phyloP scores from a whole-genome alignment of 2,329 filamentous ascomycete species.

The Pleomassaria siparia region DNA sequence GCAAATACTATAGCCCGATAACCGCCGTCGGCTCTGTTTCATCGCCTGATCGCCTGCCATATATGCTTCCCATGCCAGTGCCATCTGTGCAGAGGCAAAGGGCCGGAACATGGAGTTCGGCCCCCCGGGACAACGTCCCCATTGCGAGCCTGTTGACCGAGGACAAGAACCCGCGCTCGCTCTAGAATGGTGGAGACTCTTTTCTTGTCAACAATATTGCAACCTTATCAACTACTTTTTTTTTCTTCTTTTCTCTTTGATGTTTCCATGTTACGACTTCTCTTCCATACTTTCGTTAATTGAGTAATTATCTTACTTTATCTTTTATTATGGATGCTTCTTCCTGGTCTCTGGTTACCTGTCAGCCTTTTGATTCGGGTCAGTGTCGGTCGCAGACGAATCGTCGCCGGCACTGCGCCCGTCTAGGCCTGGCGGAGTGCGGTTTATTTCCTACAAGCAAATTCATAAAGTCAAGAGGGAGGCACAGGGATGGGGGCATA shows the following conservation, averaged over 20 bases:
- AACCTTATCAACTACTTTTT: conserved; percentile 1
- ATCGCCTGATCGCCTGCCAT: conserved; percentile 37
- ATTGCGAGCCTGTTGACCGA: conserved; percentile 44
- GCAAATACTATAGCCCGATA: conserved; percentile 36
- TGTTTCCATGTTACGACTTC: conserved; percentile 9
- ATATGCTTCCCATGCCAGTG: conserved; percentile 41
- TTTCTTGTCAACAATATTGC: conserved; percentile 2
- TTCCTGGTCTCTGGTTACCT: not conserved
- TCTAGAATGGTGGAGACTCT: conserved; percentile 8
- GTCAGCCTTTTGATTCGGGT: too few species aligned
- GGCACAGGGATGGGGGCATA: not conserved
- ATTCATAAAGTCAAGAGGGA: not conserved
- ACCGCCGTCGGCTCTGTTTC: conserved; percentile 37
- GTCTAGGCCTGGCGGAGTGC: not conserved
- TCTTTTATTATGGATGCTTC: conserved; percentile 4
- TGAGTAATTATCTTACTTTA: conserved; percentile 5
- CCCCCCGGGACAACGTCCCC: conserved; percentile 41
- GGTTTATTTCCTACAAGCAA: conserved; percentile 1
- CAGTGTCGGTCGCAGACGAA: conserved; percentile 5
- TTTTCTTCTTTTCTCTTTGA: conserved; percentile 6
- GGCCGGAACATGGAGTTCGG: conserved; percentile 40
- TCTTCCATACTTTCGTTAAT: conserved; percentile 30
- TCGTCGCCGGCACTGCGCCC: conserved; percentile 4
- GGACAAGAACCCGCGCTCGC: conserved; percentile 35
- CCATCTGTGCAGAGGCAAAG: conserved; percentile 34